These are phyloP conservation scores for Oryza glumipatula DNA, from an alignment of 176 grass and related monocot genomes.

Conservation along the genomic window DNA sequence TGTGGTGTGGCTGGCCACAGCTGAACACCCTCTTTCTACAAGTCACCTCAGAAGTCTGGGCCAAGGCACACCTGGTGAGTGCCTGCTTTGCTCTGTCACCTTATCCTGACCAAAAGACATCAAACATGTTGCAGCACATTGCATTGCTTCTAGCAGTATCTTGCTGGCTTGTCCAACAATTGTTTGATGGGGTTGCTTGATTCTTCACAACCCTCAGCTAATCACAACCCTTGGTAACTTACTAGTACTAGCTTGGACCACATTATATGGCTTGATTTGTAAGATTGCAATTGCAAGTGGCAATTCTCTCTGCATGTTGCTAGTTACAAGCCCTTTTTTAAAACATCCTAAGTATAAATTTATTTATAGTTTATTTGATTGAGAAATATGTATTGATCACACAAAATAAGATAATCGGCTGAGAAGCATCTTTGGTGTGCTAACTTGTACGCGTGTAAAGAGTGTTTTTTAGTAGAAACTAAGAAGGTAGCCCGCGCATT, in stretches of 20 bases:
- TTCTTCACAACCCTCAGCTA: background rate
- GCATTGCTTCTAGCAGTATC: background rate
- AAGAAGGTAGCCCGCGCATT: no score
- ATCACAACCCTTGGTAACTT: background rate
- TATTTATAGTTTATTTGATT: background rate
- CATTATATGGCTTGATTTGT: background rate
- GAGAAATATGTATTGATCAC: background rate
- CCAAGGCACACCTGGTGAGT: conserved; percentile 8
- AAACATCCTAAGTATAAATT: background rate
- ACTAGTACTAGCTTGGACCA: background rate
- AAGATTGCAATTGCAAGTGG: conserved; percentile 13
- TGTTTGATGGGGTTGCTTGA: conserved; percentile 15
- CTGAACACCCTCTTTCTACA: conserved; percentile 20
- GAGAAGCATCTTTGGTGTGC: background rate
- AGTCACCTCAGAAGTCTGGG: background rate
- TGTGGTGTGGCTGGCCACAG: background rate
- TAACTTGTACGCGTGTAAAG: background rate
- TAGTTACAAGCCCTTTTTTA: background rate
- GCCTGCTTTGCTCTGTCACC: background rate
- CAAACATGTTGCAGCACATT: background rate
- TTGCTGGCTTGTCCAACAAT: background rate
- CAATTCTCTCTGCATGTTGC: background rate
- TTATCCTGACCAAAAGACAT: background rate
- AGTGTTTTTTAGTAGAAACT: background rate
- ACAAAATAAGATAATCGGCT: background rate